Evolutionary conservation across 2,329 filamentous ascomycete genomes (phyloP), one percentile per base, ranked within the genome.

Genomic region (Aspergillus piperis): DNA sequence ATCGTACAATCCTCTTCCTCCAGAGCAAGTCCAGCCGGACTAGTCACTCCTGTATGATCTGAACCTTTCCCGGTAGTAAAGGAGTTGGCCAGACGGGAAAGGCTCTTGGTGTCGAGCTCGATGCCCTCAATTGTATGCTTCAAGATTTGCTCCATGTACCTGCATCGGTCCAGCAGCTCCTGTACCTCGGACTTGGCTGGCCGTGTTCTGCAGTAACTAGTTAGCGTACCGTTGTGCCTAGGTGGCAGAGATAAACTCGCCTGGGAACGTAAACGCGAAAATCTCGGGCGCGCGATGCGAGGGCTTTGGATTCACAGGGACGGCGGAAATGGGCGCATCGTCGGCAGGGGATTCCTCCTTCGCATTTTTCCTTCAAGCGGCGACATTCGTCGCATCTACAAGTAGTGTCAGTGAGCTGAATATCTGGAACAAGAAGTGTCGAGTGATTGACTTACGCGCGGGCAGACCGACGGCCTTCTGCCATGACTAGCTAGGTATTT

Each of bases 341-440:
- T 13, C 56, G 48, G 21, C 65, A 67, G 7, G 65, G 65, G 17
- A 57, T 60, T 8, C 64, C 64, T 7, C 65, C 64, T 32, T 66
- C 60, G 42, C 65, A 67, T 52, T 62, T 64, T 27, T 66, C 65
- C 50, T 67, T 67, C 23, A 66, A 30, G 15, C 61, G 50, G 11
- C 65, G 64, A 32, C 65, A 67, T 41, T 59, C 49, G 19, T 64
- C 62, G 50, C 62, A 64, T 7, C 62, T 64, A n/a, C 10, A 13
- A 13, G 2, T 17, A 1, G 1, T 5, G 0, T 30, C 1, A 19
- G 10, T 11, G 41, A 19, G 8, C 21, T 8, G 19, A 4, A 4
- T 10, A 21, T 44, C 10, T 10, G 41, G 21, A 5, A 19, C 3
- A 4, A 19, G 2, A 5, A 19, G 8, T 17, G 17, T 8, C 17